Percentiles rank a stretch among this genome's conserved stretches.
Evolutionary conservation across 495 filamentous ascomycete genomes (phyloP).

Genomic region (Hyaloscypha variabilis): DNA sequence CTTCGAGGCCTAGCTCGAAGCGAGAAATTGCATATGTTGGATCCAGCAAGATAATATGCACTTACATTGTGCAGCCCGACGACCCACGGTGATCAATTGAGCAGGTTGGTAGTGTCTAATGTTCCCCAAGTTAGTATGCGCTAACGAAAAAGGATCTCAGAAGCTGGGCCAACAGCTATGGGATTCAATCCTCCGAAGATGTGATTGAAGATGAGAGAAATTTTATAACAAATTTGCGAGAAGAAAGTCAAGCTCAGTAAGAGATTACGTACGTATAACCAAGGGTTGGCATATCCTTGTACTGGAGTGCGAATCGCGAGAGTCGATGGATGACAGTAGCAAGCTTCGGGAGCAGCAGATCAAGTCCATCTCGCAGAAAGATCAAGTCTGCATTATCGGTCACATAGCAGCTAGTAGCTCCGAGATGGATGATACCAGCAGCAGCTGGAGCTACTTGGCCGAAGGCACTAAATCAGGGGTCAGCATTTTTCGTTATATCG

Average conservation of each 20-base stretch:
- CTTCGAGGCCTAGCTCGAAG: no score
- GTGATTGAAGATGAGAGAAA: no score
- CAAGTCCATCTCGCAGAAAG: constrained; percentile 62
- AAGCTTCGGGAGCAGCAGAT: constrained; percentile 81
- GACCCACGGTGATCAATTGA: constrained; percentile 84
- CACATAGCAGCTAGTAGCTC: constrained; percentile 21
- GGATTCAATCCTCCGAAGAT: neutral
- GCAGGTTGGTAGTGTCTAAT: constrained; percentile 74
- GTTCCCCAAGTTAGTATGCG: neutral
- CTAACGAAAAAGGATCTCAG: no score
- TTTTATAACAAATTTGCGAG: no score
- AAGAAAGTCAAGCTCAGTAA: neutral
- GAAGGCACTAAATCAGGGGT: constrained; percentile 45
- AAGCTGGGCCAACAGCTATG: no score
- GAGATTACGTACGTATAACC: neutral
- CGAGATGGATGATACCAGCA: constrained; percentile 86
- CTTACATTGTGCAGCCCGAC: constrained; percentile 73
- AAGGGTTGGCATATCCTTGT: constrained; percentile 52
- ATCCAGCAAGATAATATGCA: no score
- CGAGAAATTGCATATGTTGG: no score
- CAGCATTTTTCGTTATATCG: no score
- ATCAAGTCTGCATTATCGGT: constrained; percentile 87
- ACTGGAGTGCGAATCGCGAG: constrained; percentile 71
- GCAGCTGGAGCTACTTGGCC: constrained; percentile 76
- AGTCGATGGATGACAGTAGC: constrained; percentile 85